phyloP scores from a whole-genome alignment of 129 eudicot genomes.

The Rutidosis leptorrhynchoides region DNA sequence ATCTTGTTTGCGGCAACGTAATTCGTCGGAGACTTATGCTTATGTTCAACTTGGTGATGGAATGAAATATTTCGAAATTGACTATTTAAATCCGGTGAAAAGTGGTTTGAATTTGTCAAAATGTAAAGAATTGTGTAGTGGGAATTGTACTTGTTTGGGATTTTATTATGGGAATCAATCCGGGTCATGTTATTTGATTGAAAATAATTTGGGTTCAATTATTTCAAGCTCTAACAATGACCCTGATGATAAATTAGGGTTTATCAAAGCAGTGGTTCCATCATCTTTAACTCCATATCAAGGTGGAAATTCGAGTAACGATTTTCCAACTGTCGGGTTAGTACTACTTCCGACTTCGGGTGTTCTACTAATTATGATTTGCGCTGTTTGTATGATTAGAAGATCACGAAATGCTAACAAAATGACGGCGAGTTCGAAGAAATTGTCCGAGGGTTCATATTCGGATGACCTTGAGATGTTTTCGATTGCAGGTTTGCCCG shows the following conservation, averaged over 20 bases:
- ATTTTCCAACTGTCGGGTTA: slow-evolving; percentile 45
- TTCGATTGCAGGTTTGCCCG: slow-evolving; percentile 76
- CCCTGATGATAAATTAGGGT: slow-evolving; percentile 42
- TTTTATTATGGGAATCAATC: slow-evolving; percentile 52
- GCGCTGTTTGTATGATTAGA: slow-evolving; percentile 35
- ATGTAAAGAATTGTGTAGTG: slow-evolving; percentile 61
- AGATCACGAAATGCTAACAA: slow-evolving; percentile 21
- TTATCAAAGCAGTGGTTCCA: slow-evolving; percentile 37
- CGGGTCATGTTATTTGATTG: slow-evolving; percentile 61
- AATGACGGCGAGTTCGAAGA: slow-evolving; percentile 18
- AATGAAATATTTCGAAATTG: slow-evolving; percentile 48
- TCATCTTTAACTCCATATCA: slow-evolving; percentile 17
- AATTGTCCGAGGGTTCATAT: slow-evolving; percentile 12
- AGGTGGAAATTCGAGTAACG: neutral
- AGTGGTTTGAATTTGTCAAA: slow-evolving; percentile 38
- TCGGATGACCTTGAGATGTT: slow-evolving; percentile 40
- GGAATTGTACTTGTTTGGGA: slow-evolving; percentile 64
- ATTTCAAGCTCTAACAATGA: slow-evolving; percentile 20
- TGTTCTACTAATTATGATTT: slow-evolving; percentile 29
- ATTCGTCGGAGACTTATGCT: slow-evolving; percentile 33
- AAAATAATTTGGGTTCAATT: slow-evolving; percentile 54
- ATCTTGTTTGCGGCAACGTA: slow-evolving; percentile 37
- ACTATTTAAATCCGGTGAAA: slow-evolving; percentile 38
- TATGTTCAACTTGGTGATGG: slow-evolving; percentile 47
- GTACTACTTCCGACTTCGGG: slow-evolving; percentile 58